A percentile compares a stretch with the other conserved stretches of the same genome.
These are phyloP conservation scores for Tinospora cordifolia DNA, from an alignment of 164 flowering plant genomes.

Conservation along the genomic window DNA sequence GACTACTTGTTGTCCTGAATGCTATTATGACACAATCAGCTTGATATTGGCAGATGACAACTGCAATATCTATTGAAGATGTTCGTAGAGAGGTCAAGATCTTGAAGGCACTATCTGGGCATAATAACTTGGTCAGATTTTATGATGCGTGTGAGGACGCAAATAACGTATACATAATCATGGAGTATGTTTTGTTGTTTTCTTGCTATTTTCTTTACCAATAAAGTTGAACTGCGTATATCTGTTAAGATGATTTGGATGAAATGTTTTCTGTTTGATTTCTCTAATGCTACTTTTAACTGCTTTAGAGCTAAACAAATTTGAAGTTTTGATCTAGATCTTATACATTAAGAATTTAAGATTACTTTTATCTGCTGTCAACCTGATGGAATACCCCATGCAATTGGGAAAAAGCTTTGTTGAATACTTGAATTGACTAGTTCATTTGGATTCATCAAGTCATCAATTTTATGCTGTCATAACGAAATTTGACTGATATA, in stretches of 20 bases:
- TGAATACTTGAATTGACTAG: too few relatives aligned
- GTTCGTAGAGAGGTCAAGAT: constrained; percentile 94
- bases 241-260: background rate
- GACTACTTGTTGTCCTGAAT: constrained; percentile 10
- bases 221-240: background rate
- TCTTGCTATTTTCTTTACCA: background rate
- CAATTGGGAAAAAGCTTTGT: too few relatives aligned
- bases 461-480: too few relatives aligned
- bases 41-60: constrained; percentile 69
- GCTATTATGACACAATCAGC: constrained; percentile 1
- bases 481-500: background rate
- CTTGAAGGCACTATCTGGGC: constrained; percentile 83
- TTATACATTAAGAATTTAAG: too few relatives aligned
- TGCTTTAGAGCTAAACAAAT: background rate
- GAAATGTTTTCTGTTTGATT: background rate
- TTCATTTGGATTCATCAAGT: too few relatives aligned
- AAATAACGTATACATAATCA: constrained; percentile 74
- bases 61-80: constrained; percentile 94
- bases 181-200: constrained; percentile 66
- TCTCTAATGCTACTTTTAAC: background rate
- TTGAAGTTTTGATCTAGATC: too few relatives aligned
- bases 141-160: constrained; percentile 90
- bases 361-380: too few relatives aligned
- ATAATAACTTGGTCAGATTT: constrained; percentile 69
- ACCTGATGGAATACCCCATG: too few relatives aligned